phyloP scores from a whole-genome alignment of 352 stramenopile species.

The Aphanomyces astaci region DNA sequence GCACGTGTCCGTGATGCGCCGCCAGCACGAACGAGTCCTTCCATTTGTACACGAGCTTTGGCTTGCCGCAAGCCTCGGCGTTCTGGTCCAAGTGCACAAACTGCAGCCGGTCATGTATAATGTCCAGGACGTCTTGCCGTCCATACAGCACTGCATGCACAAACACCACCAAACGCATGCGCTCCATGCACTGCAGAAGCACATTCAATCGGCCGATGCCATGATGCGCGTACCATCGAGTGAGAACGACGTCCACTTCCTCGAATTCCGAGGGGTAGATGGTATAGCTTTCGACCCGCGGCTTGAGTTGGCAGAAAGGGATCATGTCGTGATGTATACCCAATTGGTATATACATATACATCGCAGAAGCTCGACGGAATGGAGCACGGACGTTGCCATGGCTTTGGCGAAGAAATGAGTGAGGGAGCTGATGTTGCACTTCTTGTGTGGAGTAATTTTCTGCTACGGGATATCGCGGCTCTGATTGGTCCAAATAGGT shows the following conservation, averaged over 20 bases:
- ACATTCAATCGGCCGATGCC: not conserved
- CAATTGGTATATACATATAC: constrained; percentile 8
- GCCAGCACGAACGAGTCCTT: constrained; percentile 15
- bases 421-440: too few species aligned
- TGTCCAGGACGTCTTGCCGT: not conserved
- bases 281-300: constrained; percentile 1
- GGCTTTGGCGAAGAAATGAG: too few species aligned
- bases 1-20: not conserved
- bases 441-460: too few species aligned
- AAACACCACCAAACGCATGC: constrained; percentile 10
- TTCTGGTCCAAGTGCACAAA: constrained; percentile 7
- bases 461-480: not conserved
- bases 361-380: constrained; percentile 1
- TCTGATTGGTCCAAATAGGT: constrained; percentile 7
- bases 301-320: constrained; percentile 6
- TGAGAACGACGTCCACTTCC: not conserved
- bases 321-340: constrained; percentile 7
- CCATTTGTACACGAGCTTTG: constrained; percentile 9
- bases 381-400: not conserved
- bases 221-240: not conserved
- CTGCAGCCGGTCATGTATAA: not conserved
- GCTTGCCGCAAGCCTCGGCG: not conserved
- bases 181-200: constrained; percentile 2
- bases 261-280: constrained; percentile 9
- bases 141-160: not conserved